A percentile compares a stretch with the other conserved stretches of the same genome.
Conservation (phyloP, 139 green algal genomes). For the Chlamydomonas sphaeroides region DNA sequence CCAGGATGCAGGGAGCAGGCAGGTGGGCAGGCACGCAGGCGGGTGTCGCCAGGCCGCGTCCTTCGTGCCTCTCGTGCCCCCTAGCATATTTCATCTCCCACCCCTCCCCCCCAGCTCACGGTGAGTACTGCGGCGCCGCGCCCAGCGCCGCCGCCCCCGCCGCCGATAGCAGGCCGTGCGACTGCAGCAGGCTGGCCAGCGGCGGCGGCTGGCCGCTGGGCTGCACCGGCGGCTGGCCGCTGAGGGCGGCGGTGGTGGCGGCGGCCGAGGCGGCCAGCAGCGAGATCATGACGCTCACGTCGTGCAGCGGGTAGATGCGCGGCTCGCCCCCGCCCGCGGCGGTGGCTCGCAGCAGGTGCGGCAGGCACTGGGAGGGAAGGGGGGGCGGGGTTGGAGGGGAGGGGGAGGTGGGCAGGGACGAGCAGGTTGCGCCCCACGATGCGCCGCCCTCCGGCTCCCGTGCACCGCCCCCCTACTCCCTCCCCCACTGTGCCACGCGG, state of each 20-base stretch:
- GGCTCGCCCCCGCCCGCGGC: not conserved
- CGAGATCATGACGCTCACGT: not conserved
- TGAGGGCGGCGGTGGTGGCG: not conserved
- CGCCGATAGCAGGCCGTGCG: not conserved
- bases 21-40: not conserved
- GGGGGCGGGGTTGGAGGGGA: too few species aligned
- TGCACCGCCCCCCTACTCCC: not conserved
- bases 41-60: not conserved
- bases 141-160: not conserved
- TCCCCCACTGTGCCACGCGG: not conserved
- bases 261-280: not conserved
- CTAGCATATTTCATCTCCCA: not conserved
- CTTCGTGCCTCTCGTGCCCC: not conserved
- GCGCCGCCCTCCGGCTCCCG: not conserved
- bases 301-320: conserved; percentile 15
- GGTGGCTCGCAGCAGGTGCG: not conserved
- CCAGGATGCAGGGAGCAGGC: not conserved
- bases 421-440: not conserved
- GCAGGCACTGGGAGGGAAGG: not conserved
- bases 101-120: not conserved
- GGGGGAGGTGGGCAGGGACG: not conserved
- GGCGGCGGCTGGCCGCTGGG: not conserved
- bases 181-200: conserved; percentile 14
- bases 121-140: not conserved
- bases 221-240: not conserved